Evolutionary conservation across 1,284 basidiomycete species (phyloP), one percentile per base, ranked within the genome.

Genomic region (Papiliotrema nemorosa): DNA sequence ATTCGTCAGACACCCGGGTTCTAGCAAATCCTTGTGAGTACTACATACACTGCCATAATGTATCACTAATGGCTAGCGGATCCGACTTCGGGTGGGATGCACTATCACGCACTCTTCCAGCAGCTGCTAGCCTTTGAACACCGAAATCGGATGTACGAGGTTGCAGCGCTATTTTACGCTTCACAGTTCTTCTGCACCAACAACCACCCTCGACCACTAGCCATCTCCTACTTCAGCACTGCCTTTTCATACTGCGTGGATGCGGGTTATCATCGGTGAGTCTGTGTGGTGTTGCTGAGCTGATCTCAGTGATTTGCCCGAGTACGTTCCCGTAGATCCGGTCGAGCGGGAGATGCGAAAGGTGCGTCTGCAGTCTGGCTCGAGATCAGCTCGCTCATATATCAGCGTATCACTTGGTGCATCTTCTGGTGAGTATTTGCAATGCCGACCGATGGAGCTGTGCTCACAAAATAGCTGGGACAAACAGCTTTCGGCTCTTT

Each of bases 171-270:
- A 18, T 44, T 44, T 25, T 44, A 44, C 29, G 42, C 42, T 16
- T 44, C 42, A 9, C 42, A 44, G 20, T 44, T 44, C 29, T 44
- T 44, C 42, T 44, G 42, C 20, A 44, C 42, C 29, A 44, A 44
- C 42, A 44, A 44, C 20, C 24, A 26, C 14, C 42, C 42, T 12
- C 12, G 42, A 18, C 42, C 42, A 10, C 31, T 44, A 22, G 42
- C 42, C 5, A 44, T 44, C n/a, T 44, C 42, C 16, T 44, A 44
- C n/a, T 44, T 44, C 29, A 44, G 42, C 29, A 44, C 42, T 9
- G 42, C 42, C 9, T 44, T 44, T 21, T 44, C 42, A 10, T 44
- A 44, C n/a, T 44, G 42, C 20, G 42, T 44, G 16, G 42, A 44
- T 25, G 42, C 42, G 9, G 42, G 42, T 21, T 44, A 44, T 33